These are phyloP conservation scores for Diutina scorzettiae DNA, from an alignment of 1,139 yeast genomes.

Conservation along the genomic window DNA sequence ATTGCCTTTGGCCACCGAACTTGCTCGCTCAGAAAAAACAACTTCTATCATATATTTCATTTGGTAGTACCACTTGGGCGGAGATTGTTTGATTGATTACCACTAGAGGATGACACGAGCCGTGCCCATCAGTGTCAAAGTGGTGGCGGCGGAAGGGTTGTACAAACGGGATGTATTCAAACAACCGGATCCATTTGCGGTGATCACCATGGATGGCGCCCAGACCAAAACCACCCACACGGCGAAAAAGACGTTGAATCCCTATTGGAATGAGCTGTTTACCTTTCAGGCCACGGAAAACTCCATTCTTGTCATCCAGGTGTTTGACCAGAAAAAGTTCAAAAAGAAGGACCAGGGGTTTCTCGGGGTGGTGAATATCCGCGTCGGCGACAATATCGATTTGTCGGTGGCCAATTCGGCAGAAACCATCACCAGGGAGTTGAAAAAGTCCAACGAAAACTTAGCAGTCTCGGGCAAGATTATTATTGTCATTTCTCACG, in stretches of 20 bases:
- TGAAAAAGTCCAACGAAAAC: slow-evolving; percentile 85
- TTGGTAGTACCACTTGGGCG: no score
- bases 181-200: slow-evolving; percentile 97
- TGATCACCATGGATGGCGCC: slow-evolving; percentile 89
- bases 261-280: slow-evolving; percentile 95
- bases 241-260: slow-evolving; percentile 86
- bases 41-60: no score
- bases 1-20: no score
- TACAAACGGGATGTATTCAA: slow-evolving; percentile 92
- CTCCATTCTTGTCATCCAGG: slow-evolving; percentile 83
- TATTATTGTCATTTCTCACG: slow-evolving; percentile 59
- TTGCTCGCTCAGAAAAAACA: no score
- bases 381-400: slow-evolving; percentile 84
- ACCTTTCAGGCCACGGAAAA: slow-evolving; percentile 68
- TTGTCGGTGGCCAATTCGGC: slow-evolving; percentile 44
- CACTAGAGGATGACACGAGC: slow-evolving; percentile 3
- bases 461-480: slow-evolving; percentile 87
- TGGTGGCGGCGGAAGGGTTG: slow-evolving; percentile 92
- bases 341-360: slow-evolving; percentile 99
- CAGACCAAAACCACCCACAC: slow-evolving; percentile 94
- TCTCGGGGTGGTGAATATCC: slow-evolving; percentile 85
- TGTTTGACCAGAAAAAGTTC: slow-evolving; percentile 93
- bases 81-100: no score
- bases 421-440: slow-evolving; percentile 87
- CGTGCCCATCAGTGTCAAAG: slow-evolving; percentile 45